Evolutionary conservation across 1,139 yeast species (phyloP), one percentile per base, ranked within the genome.

Genomic region (Ogataea hybrid): DNA sequence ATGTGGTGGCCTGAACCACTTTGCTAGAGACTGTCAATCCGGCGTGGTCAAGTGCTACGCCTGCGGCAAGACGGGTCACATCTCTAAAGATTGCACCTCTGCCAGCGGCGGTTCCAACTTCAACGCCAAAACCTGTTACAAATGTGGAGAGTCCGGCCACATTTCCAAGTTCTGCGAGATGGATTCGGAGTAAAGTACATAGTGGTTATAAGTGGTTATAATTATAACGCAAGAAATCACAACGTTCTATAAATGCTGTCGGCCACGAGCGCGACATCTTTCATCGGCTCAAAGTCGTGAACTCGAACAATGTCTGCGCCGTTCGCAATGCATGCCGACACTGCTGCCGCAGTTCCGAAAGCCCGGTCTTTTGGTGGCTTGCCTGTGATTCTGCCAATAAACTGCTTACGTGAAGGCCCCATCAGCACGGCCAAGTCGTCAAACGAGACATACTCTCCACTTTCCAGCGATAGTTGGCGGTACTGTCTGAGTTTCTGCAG

Each of bases 1-100:
- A 69, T 87, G 95, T 67, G 95, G 95, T 59, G 95, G 94, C 52
- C 90, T 94, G 63, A 86, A 86, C 79, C 96, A 87, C 67, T 84
- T 81, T 69, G 95, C 95, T 50, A 83, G 88, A 69, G 95, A 86
- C 67, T 87, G 96, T 68, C 87, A 83, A 67, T 89, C 88, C 49
- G 74, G 77, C 53, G 73, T 68, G 42, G 79, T 82, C 64, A 86
- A 85, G 68, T 89, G 97, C 69, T 89, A 86, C 74, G 86, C 94
- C 46, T 89, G 97, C 69, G 96, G 96, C 56, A 82, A 84, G 67
- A 72, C 77, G 52, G 96, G 96, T 42, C 97, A 89, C 71, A 76
- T 88, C 57, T 82, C 94, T 52, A 86, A 80, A 67, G 95, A 85
- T 54, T 89, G 97, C 69, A 68, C 77, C 54, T 68, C 77, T 30